phyloP scores from a whole-genome alignment of 129 eudicot genomes.

The Artemisia tridentata region DNA sequence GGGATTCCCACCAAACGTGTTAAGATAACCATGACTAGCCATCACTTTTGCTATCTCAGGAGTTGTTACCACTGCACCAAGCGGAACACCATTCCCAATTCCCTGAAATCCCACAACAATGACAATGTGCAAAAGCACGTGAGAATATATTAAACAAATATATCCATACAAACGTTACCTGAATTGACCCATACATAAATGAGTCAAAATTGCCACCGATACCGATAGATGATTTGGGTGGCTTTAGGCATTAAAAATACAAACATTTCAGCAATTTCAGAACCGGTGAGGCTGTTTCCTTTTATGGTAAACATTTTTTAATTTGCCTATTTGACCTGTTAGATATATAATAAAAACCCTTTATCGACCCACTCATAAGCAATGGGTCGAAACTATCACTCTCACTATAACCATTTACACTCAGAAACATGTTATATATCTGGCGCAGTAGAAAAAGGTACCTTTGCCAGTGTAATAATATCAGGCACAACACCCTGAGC shows the following conservation, averaged over 20 bases:
- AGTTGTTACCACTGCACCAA: constrained; percentile 87
- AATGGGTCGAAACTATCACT: neutral
- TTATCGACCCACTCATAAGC: neutral
- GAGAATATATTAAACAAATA: too few species aligned
- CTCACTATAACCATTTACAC: neutral
- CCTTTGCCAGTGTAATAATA: constrained; percentile 87
- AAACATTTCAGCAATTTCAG: neutral
- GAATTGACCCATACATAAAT: neutral
- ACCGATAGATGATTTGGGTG: too few species aligned
- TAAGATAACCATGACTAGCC: constrained; percentile 48
- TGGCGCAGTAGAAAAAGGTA: neutral
- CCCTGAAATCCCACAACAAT: constrained; percentile 40
- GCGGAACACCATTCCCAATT: constrained; percentile 75
- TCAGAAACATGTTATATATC: neutral
- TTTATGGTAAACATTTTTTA: neutral
- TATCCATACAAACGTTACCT: too few species aligned
- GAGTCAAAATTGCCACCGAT: neutral
- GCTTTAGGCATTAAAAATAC: neutral
- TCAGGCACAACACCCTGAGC: constrained; percentile 77
- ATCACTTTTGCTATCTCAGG: constrained; percentile 61
- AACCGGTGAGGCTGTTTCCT: neutral
- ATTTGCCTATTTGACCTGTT: neutral
- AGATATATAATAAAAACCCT: neutral
- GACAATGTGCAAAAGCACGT: neutral
- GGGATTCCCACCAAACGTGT: constrained; percentile 81